Conservation (phyloP, 2,329 filamentous ascomycete genomes). For the Sclerotinia minor region DNA sequence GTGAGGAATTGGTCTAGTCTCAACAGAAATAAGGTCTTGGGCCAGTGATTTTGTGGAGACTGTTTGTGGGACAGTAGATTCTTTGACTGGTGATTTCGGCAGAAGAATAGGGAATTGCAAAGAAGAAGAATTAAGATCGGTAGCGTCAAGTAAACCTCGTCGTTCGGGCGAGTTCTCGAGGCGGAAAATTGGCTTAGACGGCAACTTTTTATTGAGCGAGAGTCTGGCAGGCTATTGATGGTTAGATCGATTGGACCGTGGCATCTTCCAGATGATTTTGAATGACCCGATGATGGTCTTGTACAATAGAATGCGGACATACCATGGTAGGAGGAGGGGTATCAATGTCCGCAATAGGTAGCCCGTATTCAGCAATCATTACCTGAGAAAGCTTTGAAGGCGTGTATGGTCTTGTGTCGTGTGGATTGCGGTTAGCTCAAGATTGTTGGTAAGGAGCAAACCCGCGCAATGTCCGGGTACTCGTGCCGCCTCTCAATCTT, state of each 20-base stretch:
- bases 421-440: neutral
- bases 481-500: slow-evolving; percentile 10
- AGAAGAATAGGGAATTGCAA: slow-evolving; percentile 7
- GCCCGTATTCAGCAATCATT: slow-evolving; percentile 10
- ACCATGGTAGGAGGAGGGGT: slow-evolving; percentile 3
- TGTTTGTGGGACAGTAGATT: neutral
- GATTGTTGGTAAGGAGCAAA: neutral
- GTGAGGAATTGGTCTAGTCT: neutral
- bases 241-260: neutral
- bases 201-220: slow-evolving; percentile 14
- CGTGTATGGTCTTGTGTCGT: neutral
- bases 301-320: neutral
- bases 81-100: neutral
- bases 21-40: neutral
- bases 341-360: neutral
- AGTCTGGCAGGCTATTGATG: neutral
- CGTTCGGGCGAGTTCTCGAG: slow-evolving; percentile 5
- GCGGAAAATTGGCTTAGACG: slow-evolving; percentile 9
- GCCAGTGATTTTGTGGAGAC: neutral
- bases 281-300: neutral
- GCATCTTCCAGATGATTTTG: neutral
- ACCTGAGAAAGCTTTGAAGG: slow-evolving; percentile 22
- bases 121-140: slow-evolving; percentile 11
- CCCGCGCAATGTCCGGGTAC: neutral
- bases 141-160: slow-evolving; percentile 18